Conservation (phyloP, 2,329 filamentous ascomycete species). For the Stagonosporopsis vannaccii region DNA sequence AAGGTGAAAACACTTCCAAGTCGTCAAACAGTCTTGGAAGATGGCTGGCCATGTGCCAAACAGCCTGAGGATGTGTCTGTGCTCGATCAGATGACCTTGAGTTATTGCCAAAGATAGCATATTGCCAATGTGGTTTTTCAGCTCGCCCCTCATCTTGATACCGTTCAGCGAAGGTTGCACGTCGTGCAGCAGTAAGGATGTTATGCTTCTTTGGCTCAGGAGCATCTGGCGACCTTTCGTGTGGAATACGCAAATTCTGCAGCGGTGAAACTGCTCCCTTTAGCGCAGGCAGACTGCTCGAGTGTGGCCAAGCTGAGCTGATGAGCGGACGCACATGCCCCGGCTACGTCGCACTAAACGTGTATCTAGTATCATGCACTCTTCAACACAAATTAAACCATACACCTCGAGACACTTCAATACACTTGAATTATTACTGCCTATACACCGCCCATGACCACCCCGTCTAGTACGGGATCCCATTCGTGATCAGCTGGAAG, state of each 20-base stretch:
- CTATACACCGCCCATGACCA: neutral
- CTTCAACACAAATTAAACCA: neutral
- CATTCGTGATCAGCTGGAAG: slow-evolving; percentile 96
- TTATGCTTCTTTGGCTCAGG: neutral
- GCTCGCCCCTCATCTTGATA: neutral
- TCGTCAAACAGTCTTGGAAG: neutral
- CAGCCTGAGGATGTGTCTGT: neutral
- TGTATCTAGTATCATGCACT: neutral
- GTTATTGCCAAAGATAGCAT: neutral
- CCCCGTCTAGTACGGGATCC: slow-evolving; percentile 80
- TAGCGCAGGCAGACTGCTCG: neutral
- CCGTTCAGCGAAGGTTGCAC: neutral
- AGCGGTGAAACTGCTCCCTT: too few species aligned
- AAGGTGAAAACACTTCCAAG: neutral
- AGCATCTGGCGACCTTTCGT: too few species aligned
- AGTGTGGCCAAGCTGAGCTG: neutral
- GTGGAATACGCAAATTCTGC: too few species aligned
- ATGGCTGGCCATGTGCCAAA: neutral
- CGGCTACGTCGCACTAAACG: neutral
- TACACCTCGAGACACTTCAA: neutral
- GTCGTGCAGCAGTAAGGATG: neutral
- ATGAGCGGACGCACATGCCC: neutral
- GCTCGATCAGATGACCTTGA: neutral
- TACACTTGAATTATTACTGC: neutral
- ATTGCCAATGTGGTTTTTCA: neutral